Evolutionary conservation across 2,329 filamentous ascomycete genomes (phyloP), one percentile per base, ranked within the genome.

Genomic region (Anthostomella pinea): DNA sequence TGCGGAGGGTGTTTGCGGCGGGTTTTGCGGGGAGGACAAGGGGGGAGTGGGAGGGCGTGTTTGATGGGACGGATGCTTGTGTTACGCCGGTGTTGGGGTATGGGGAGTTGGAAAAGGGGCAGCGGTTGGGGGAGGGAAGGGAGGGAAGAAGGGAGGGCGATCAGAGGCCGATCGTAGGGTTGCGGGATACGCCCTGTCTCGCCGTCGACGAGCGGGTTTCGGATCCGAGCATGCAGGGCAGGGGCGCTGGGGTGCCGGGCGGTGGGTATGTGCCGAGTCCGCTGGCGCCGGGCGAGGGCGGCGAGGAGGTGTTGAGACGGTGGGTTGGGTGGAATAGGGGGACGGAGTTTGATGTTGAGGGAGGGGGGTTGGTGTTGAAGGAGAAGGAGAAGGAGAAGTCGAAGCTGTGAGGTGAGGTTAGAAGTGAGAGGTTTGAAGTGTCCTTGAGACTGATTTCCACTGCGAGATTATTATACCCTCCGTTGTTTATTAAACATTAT

Each of bases 41-140:
- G 21, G 57, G 63, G 0, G 83, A 95, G 59, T 97, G 91, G 91
- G 91, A 95, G 63, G 58, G 43, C 3, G 68, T 95, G 5, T 97
- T 96, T 58, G 87, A 95, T 58, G 87, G 85, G 8, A 93, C 86
- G 0, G 91, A 97, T 65, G 91, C 91, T 1, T 97, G 91, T 61
- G 88, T 85, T 46, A 88, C 87, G n/a, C 91, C 91, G 0, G 86
- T 97, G 1, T 67, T 95, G 26, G 81, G 81, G 21, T 86, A 88
- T 48, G 55, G 51, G n/a, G 65, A 66, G 56, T 42, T 54, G 22
- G 49, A 58, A 51, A 52, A 29, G 9, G 38, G 41, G 10, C 42
- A 23, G 2, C 44, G 39, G n/a, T 65, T n/a, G n/a, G n/a, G n/a
- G n/a, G n/a, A n/a, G n/a, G n/a, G n/a, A n/a, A n/a, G n/a, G n/a